phyloP scores from a whole-genome alignment of 192 early-diverging fungal species.

The Coemansia sp. region DNA sequence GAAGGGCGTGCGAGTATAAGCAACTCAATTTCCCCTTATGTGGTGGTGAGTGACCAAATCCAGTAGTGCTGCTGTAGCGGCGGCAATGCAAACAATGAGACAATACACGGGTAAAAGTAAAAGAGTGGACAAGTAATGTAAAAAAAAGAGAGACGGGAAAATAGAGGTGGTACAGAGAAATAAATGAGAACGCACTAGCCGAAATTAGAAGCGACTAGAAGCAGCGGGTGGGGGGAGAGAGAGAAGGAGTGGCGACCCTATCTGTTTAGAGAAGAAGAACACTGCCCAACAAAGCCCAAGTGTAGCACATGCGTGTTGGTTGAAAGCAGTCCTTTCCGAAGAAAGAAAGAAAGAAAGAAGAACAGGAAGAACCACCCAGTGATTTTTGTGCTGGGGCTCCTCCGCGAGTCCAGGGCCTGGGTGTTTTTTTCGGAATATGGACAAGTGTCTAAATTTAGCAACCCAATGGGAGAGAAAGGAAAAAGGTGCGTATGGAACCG shows the following conservation, averaged over 20 bases:
- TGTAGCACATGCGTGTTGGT: background rate
- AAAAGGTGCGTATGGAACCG: background rate
- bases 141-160: background rate
- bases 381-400: background rate
- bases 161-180: background rate
- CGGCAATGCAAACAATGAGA: background rate
- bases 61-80: background rate
- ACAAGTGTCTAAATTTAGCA: constrained; percentile 6
- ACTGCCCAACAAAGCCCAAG: background rate
- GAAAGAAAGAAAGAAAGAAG: background rate
- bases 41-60: background rate
- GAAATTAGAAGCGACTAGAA: background rate
- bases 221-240: no score
- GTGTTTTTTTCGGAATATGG: background rate
- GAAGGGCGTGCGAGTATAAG: background rate
- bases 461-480: background rate
- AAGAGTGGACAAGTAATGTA: background rate
- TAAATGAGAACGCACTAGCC: background rate
- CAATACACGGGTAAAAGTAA: background rate
- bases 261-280: background rate
- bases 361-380: background rate
- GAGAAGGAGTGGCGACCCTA: background rate
- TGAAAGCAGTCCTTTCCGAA: background rate
- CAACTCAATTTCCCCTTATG: background rate
- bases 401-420: constrained; percentile 5